Evolutionary conservation across 768 basidiomycete species (phyloP), one percentile per base, ranked within the genome.

Genomic region (Termitomyces heimii): DNA sequence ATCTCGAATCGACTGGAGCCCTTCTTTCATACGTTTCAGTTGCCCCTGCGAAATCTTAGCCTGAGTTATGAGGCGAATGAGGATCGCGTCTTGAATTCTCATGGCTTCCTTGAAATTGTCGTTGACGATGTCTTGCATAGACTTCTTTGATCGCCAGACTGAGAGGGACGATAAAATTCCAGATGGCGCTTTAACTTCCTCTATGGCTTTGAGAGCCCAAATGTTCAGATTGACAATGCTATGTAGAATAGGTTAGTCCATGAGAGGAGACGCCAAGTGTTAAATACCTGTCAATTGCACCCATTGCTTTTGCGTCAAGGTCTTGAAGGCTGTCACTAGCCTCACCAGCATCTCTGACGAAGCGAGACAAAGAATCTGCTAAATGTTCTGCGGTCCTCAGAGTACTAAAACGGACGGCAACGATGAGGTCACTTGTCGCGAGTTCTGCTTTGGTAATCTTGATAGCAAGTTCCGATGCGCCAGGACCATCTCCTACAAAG

Each of bases 361-460:
- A 82, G 7, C 63, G 65, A 18, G 49, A 50, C 54, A 83, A 68
- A 31, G 69, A 60, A 20, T 75, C 68, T 18, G 77, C 80, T 5
- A 83, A 63, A 18, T 54, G 37, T 10, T 81, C 78, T 43, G 66
- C 72, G 37, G 73, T 75, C 56, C 65, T 72, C 55, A 83, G 67
- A 14, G 75, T 71, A 61, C 82, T 83, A 56, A 69, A 65, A 31
- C 71, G 71, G 16, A 84, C 78, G 28, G 82, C 68, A 18, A 74
- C 69, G n/a, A 75, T 64, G 29, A 84, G 73, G 57, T 84, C 82
- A 49, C 61, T 70, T 8, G 77, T 81, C 18, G 80, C 82, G 68
- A 83, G 77, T 54, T 83, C 79, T 26, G 82, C 77, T 65, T 76
- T 77, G 61, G 77, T 70, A 55, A 83, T 75, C 32, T 79, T 75